Conservation (phyloP, 2,329 filamentous ascomycete species). For the Xylariaceae sp. region DNA sequence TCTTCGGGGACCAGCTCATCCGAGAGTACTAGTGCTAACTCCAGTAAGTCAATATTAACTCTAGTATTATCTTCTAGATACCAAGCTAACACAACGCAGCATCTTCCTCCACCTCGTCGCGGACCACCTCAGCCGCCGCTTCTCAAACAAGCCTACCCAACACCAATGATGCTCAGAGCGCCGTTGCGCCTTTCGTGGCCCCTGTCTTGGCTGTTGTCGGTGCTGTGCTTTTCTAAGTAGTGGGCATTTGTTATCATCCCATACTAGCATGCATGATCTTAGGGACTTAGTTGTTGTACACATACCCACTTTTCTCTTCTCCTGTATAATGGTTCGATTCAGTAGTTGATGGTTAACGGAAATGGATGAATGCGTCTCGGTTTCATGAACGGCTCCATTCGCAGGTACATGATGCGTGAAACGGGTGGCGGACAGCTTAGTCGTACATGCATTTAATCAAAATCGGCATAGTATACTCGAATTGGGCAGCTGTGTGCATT, state of each 20-base stretch:
- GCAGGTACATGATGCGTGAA: not conserved
- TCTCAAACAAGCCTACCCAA: slow-evolving; percentile 28
- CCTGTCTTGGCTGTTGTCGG: slow-evolving; percentile 31
- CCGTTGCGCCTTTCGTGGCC: slow-evolving; percentile 33
- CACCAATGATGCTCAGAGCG: slow-evolving; percentile 32
- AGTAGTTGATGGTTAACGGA: slow-evolving; percentile 17
- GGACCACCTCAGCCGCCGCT: slow-evolving; percentile 15
- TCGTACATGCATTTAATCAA: not conserved
- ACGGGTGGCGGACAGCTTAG: not conserved
- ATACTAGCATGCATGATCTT: slow-evolving; percentile 2
- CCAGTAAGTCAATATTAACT: slow-evolving; percentile 18
- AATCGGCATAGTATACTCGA: not conserved
- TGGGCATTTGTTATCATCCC: not conserved
- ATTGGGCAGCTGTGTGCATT: not conserved
- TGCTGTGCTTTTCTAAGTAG: slow-evolving; percentile 30
- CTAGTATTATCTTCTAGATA: not conserved
- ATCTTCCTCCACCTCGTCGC: slow-evolving; percentile 18
- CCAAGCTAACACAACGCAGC: slow-evolving; percentile 17
- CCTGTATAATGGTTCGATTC: slow-evolving; percentile 10
- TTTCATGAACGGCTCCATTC: not conserved
- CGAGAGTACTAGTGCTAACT: slow-evolving; percentile 10
- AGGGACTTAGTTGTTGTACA: slow-evolving; percentile 16
- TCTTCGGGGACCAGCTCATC: slow-evolving; percentile 15
- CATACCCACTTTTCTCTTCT: slow-evolving; percentile 8
- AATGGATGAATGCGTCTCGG: slow-evolving; percentile 9